A percentile compares a stretch with the other conserved stretches of the same genome.
Evolutionary conservation across 352 stramenopile genomes (phyloP).

Genomic region (Globisporangium heterothallicum): DNA sequence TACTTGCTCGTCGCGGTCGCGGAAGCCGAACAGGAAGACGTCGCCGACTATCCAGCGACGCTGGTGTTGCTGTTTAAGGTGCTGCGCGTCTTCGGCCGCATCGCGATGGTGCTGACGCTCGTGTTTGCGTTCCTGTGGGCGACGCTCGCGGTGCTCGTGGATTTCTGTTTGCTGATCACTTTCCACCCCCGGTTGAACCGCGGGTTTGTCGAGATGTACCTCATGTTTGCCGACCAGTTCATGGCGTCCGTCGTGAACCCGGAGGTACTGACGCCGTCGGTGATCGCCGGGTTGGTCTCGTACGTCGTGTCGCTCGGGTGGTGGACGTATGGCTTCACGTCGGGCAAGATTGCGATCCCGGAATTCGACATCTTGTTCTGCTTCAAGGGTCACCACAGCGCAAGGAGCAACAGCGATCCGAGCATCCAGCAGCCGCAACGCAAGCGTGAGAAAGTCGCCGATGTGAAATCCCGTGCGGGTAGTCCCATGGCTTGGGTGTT

Average conservation of each 20-base stretch:
- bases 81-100: conserved; percentile 5
- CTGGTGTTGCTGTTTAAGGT: background rate
- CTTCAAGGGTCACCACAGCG: conserved; percentile 22
- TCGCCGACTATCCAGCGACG: conserved; percentile 8
- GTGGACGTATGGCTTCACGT: conserved; percentile 47
- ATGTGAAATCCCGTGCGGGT: background rate
- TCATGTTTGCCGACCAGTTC: conserved; percentile 58
- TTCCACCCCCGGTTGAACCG: conserved; percentile 61
- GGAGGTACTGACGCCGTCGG: conserved; percentile 44
- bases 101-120: conserved; percentile 1
- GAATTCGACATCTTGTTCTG: conserved; percentile 39
- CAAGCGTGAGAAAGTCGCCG: conserved; percentile 5
- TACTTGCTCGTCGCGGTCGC: conserved; percentile 20
- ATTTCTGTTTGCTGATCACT: conserved; percentile 64
- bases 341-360: conserved; percentile 35
- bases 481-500: conserved; percentile 35
- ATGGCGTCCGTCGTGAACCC: conserved; percentile 49
- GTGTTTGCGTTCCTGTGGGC: conserved; percentile 33
- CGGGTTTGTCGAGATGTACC: conserved; percentile 56
- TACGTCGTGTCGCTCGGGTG: conserved; percentile 34
- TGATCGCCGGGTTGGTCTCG: conserved; percentile 34
- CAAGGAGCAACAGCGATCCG: conserved; percentile 6
- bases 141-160: conserved; percentile 50
- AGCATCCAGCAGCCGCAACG: conserved; percentile 3
- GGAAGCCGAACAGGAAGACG: background rate